Evolutionary conservation across 345 rosid species (phyloP), one percentile per base, ranked within the genome.

Genomic region (Salix purpurea): DNA sequence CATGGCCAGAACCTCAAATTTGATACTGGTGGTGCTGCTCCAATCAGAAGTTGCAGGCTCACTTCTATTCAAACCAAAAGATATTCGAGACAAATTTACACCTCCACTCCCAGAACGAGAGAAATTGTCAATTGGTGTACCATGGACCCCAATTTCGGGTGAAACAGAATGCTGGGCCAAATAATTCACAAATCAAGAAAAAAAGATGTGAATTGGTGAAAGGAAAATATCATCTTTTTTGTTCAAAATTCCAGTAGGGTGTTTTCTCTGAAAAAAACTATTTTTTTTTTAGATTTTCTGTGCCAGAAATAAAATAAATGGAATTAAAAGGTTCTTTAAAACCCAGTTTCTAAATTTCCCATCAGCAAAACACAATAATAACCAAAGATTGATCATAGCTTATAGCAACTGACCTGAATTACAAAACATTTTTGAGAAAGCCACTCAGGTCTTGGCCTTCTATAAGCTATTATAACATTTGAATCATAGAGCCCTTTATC

Each of bases 361-460:
- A 58, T 77, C 70, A 16, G 11, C 68, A 70, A 71, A n/a, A 28
- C 1, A 65, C 6, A 40, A 66, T 26, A 56, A 62, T 0, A 56
- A 69, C 61, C 68, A 75, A 40, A 60, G 4, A 23, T 16, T 61
- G 26, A 44, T 21, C 39, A 23, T 15, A 40, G 42, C 74, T 58
- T 52, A 18, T 19, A 18, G 58, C 23, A 52, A 58, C 80, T 73
- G 14, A 90, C 97, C 94, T 92, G 97, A 73, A 93, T 23, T 58
- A 89, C 85, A 85, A 95, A 91, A 83, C 96, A 91, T 76, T 95
- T 91, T 79, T 93, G 97, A 48, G 93, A 79, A 85, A 91, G 96
- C 96, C 96, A 91, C 74, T 95, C 91, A 15, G 97, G 97, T 80
- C 97, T 88, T 19, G 97, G 99, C 83, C 97, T 90, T 85, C 97